Evolutionary conservation across 306 rosid species (phyloP), one percentile per base, ranked within the genome.

Genomic region (Sicyos baderoa): DNA sequence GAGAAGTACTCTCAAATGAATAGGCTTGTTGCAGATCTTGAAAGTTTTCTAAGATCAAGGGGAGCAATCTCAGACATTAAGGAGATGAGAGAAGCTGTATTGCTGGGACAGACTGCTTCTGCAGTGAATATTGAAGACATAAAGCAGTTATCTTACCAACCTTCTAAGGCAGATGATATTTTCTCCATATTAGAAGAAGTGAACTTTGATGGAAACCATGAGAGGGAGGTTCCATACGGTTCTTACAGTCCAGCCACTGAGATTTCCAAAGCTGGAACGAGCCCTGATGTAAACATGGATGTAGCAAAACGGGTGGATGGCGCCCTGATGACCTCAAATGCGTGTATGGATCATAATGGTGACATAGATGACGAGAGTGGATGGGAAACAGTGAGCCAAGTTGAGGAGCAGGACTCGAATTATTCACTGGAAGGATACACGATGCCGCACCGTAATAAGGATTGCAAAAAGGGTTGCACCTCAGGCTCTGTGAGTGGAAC

Each of bases 361-460:
- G 95, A 89, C 25, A 52, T 86, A 35, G 96, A 88, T 52, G 96
- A 91, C 68, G 98, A 87, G 78, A 92, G 98, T 82, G 98, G 96
- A 74, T 92, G 98, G 97, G 97, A 92, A 81, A 92, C 95, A 12
- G 96, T 82, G 45, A 92, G 97, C 84, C 95, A 87, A 74, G 55
- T 72, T 19, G 98, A 92, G 76, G 96, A 91, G 77, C 95, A 91
- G 83, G 95, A 88, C 72, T 92, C 98, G 13, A 83, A 89, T 81
- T 84, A 66, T 79, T 89, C 96, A 32, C 91, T 79, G 0, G 96
- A 86, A 68, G 96, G 91, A 73, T 89, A 90, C 74, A 80, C 76
- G 64, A 72, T 68, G n/a, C 85, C 87, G 1, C 69, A 47, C 9
- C 16, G n/a, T 59, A 87, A 82, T 68, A 87, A 84, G 81, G 80